phyloP scores from a whole-genome alignment of 202 grass and related monocot species.

The Tripidium arundinaceum region DNA sequence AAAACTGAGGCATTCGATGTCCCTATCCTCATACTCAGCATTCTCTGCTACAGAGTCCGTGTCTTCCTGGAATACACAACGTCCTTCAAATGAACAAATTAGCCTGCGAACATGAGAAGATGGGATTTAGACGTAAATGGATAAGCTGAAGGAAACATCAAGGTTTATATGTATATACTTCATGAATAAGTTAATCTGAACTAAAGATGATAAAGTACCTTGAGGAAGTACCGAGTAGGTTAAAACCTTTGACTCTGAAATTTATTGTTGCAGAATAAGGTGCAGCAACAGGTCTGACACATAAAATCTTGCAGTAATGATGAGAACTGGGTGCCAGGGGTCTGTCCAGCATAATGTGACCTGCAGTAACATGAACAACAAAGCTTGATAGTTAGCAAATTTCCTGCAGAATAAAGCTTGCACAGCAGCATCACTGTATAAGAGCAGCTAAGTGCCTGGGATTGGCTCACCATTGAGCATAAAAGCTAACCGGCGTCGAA shows the following conservation, averaged over 20 bases:
- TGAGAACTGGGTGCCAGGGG: conserved; percentile 48
- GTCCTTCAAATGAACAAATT: conserved; percentile 84
- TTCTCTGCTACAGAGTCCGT: conserved; percentile 39
- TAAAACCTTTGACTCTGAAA: conserved; percentile 72
- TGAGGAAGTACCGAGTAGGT: conserved; percentile 54
- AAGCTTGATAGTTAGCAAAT: not conserved
- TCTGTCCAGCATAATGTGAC: conserved; percentile 72
- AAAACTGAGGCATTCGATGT: conserved; percentile 54
- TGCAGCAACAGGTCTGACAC: conserved; percentile 71
- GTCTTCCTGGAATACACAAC: conserved; percentile 66
- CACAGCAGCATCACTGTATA: conserved; percentile 4
- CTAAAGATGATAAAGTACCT: conserved; percentile 49
- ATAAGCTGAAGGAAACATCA: conserved; percentile 13
- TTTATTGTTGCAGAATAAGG: conserved; percentile 49
- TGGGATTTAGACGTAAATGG: conserved; percentile 13
- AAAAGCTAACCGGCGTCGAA: conserved; percentile 66
- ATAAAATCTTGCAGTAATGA: conserved; percentile 66
- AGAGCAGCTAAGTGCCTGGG: not conserved
- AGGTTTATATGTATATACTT: not conserved
- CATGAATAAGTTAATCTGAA: conserved; percentile 20
- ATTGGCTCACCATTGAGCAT: conserved; percentile 70
- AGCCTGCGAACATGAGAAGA: conserved; percentile 52
- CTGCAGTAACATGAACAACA: conserved; percentile 47
- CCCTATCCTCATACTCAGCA: conserved; percentile 32
- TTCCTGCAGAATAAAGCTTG: conserved; percentile 13